Evolutionary conservation across 768 basidiomycete genomes (phyloP), one percentile per base, ranked within the genome.

Genomic region (Amanita polypyramis): DNA sequence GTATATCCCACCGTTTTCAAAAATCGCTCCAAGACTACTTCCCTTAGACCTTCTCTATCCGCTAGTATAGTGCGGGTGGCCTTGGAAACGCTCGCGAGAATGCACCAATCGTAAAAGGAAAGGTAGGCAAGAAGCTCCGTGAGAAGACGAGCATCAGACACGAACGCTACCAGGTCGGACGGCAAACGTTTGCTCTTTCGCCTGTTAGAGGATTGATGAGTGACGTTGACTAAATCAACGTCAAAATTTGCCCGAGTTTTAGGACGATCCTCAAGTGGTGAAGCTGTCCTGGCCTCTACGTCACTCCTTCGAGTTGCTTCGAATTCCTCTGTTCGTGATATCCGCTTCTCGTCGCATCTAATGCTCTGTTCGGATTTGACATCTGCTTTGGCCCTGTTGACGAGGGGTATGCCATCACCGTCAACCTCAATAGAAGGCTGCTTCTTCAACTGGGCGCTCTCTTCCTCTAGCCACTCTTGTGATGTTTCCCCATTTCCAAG

Each of bases 71-170:
- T 61, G 34, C 77, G 70, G 8, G 82, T 68, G 36, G 68, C 67
- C 59, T 78, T 76, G 57, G 75, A 79, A 10, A 80, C 62, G 14
- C 72, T 68, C 41, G 76, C 77, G 12, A 90, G 63, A 9, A 70
- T 60, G 50, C 79, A 74, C 79, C 84, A 88, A 36, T 90, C 84
- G 49, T 70, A 74, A 56, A 85, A 92, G n/a, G 78, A 67, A 45
- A 90, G 56, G 56, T 75, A 81, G 3, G 61, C 56, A n/a, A 92
- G 65, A 20, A 91, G 58, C 5, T 60, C 54, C 0, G 67, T 60
- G 5, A 92, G 67, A 11, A 90, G 61, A 29, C 65, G 64, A 0
- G 75, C 68, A 39, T 78, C 62, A 5, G 71, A 56, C 32, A 91
- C 59, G 60, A 85, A 83, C 4, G 62, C 54, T n/a, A 67, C 60